Conservation (phyloP, 805 yeast species). For the Teunomyces gatunensis region DNA sequence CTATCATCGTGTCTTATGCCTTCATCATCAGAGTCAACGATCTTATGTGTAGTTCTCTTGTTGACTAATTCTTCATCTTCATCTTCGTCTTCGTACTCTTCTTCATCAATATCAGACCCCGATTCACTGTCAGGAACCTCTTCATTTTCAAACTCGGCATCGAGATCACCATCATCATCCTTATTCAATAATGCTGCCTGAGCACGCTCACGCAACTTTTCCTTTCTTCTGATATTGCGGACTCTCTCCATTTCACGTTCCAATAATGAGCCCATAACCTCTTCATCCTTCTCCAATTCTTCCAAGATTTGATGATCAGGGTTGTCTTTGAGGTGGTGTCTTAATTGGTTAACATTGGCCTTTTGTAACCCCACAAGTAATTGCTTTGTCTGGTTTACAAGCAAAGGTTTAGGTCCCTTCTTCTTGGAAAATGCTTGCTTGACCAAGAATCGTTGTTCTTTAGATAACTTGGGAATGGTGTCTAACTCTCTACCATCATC, state of each 20-base stretch:
- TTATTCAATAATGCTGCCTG: constrained; percentile 28
- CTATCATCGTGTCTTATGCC: constrained; percentile 22
- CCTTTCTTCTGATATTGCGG: constrained; percentile 42
- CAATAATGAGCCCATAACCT: constrained; percentile 42
- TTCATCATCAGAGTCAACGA: constrained; percentile 14
- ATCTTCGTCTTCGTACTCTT: constrained; percentile 14
- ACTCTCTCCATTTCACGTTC: constrained; percentile 53
- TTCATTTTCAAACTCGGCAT: constrained; percentile 18
- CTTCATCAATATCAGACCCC: constrained; percentile 13
- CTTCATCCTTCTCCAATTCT: constrained; percentile 43
- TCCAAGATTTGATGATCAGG: constrained; percentile 29
- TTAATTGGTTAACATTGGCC: constrained; percentile 46
- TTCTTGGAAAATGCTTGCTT: constrained; percentile 31
- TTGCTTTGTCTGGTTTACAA: constrained; percentile 15
- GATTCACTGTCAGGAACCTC: constrained; percentile 16
- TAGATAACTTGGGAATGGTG: constrained; percentile 29
- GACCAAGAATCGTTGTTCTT: constrained; percentile 29
- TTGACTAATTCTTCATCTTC: constrained; percentile 1
- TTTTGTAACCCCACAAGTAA: constrained; percentile 37
- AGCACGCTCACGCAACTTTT: constrained; percentile 38
- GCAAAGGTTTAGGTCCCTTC: constrained; percentile 12
- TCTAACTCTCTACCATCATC: constrained; percentile 10
- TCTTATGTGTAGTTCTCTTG: background rate
- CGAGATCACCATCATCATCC: constrained; percentile 7
- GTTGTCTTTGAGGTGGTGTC: constrained; percentile 17